Evolutionary conservation across 768 basidiomycete genomes (phyloP), one percentile per base, ranked within the genome.

Genomic region (Calocera cornea): DNA sequence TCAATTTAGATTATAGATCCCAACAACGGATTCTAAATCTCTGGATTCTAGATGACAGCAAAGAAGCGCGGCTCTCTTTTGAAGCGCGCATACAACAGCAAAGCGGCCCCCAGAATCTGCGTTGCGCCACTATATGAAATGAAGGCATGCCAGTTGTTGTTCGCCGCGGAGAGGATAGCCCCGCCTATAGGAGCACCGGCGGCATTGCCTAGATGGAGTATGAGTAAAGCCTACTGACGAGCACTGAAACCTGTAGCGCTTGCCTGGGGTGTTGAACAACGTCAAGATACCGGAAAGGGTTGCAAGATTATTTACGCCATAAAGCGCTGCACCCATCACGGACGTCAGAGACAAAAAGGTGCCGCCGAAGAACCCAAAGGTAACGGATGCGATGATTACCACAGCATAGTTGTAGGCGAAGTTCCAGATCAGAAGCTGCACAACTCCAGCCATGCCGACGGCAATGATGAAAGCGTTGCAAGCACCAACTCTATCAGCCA

Each of bases 361-460:
- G 19, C 75, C 76, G 44, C 77, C 78, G 65, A 77, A 72, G 41
- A 76, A 72, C 14, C 78, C 78, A 65, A 76, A 75, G 14, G 77
- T n/a, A 16, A 77, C 70, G 17, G 75, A 72, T 67, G 77, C 76
- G 11, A 69, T 72, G 34, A 78, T 73, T 41, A 78, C 74, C 29
- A 72, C 67, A 24, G 74, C 72, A 67, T 77, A 78, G 19, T 70
- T 71, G 38, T 73, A 70, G 68, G 76, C 73, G 49, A 79, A 75
- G 47, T 75, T 76, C 80, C 80, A 81, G 34, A 79, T 70, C 54
- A 79, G 67, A 19, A 80, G 73, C 69, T 80, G 77, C 12, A 75
- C 71, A 24, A 78, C 71, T 5, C 77, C 77, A 27, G 77, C 76
- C 36, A 78, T 67, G 63, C 75, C 68, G 69, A 79, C 73, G 38